These are phyloP conservation scores for Trichophyton verrucosum DNA, from an alignment of 2,329 filamentous ascomycete species.

Conservation along the genomic window DNA sequence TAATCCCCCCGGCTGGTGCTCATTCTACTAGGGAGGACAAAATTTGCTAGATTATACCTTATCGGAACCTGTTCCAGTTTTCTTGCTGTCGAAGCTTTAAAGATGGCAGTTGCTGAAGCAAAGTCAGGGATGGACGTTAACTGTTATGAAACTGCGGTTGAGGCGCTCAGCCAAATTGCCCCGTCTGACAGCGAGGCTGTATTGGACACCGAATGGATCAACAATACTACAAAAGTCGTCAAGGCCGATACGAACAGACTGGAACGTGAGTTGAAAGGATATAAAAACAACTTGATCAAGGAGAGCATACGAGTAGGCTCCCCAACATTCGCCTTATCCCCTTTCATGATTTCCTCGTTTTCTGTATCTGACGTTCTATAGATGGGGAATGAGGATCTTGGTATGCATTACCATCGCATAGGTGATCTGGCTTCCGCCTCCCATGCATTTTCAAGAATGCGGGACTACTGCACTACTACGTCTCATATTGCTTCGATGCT, in stretches of 20 bases:
- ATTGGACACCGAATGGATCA: slow-evolving; percentile 64
- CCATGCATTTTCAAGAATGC: slow-evolving; percentile 74
- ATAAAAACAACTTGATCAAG: slow-evolving; percentile 94
- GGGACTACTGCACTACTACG: slow-evolving; percentile 72
- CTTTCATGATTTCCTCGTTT: slow-evolving; percentile 5
- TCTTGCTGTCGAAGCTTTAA: slow-evolving; percentile 68
- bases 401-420: slow-evolving; percentile 65
- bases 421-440: slow-evolving; percentile 61
- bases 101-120: slow-evolving; percentile 61
- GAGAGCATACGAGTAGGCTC: slow-evolving; percentile 74
- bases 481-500: slow-evolving; percentile 75
- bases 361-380: slow-evolving; percentile 27
- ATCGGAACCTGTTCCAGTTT: slow-evolving; percentile 69
- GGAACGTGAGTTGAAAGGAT: slow-evolving; percentile 74
- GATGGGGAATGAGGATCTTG: slow-evolving; percentile 93
- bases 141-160: slow-evolving; percentile 57
- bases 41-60: slow-evolving; percentile 65
- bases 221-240: slow-evolving; percentile 53
- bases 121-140: slow-evolving; percentile 62
- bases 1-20: not conserved
- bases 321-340: not conserved
- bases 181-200: slow-evolving; percentile 56
- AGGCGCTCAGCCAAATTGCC: slow-evolving; percentile 49
- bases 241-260: slow-evolving; percentile 60
- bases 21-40: slow-evolving; percentile 53